Base-by-base conservation (phyloP, 768 basidiomycete genomes). In the Chalciporus pseudorubinellus region DNA sequence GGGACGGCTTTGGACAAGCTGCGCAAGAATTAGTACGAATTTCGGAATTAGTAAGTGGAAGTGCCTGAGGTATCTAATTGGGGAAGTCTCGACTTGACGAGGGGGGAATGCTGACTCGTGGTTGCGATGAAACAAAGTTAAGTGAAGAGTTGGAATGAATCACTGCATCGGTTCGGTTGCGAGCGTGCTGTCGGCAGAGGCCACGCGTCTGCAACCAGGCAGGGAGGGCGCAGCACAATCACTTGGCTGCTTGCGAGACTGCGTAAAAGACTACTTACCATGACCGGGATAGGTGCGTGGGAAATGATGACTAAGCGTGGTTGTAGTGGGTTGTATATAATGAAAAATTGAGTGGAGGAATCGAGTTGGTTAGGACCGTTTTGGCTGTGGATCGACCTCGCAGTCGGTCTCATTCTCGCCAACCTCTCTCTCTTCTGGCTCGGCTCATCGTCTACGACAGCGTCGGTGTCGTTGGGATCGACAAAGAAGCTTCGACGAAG, bases 361-460 rank as follows among this genome's bases (percentile, higher is more conserved):
- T 19, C 28, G 28, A 36, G 39, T 59, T 58, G 18, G 39, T 46
- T 44, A 68, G 59, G 58, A 56, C 63, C 55, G 67, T 68, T 62
- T 65, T 63, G 68, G 68, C 69, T 70, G 67, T 70, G 75, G 74
- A 75, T 76, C 74, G 74, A 76, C 72, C 61, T 62, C 64, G 62
- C 68, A 71, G 74, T 74, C 73, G 74, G 72, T 75, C 72, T 70
- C 61, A 55, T 70, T 68, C 67, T 68, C 61, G 70, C 65, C 66
- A 67, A 40, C 56, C 61, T 61, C 59, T 66, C 57, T 59, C 61
- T 65, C 60, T 66, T 64, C 59, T 59, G 57, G 52, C 46, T 59
- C 62, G 57, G 49, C 64, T 63, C 64, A 57, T 67, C 70, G 61
- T 68, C 69, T 65, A 63, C 73, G 71, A 74, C 74, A 71, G 64